Base-by-base conservation (phyloP, 2,329 filamentous ascomycete species). In the Alternaria postmessia region DNA sequence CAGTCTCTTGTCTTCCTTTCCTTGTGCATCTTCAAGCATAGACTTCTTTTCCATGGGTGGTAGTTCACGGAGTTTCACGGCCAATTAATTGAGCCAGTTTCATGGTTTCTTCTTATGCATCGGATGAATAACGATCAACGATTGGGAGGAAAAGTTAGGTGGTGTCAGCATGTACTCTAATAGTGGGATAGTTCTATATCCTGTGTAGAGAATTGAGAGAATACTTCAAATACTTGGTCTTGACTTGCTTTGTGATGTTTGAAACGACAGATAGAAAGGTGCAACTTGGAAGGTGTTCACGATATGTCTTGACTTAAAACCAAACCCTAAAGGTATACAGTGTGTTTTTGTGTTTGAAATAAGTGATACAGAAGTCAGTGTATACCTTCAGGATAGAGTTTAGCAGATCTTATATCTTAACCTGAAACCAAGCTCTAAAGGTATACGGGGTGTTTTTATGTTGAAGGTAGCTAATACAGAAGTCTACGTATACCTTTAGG, bases 71-170 rank as follows among this genome's bases (percentile, higher is more conserved):
- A 73, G 74, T 49, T 78, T 77, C 28, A 56, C 59, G 67, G 75
- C 72, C 66, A 66, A 68, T 11, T 30, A 30, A 49, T 66, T 66
- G 63, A 70, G 69, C 68, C 69, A 57, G 65, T 71, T 73, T 68
- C 63, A 65, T 32, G 64, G 68, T 67, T 61, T 64, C 67, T 63
- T 63, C 66, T 67, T 43, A 66, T 76, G 76, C 74, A 77, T 78
- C 65, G 71, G 70, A 77, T 65, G 75, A 77, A 60, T 76, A 66
- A 78, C 63, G 75, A 76, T 74, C 61, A 66, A 78, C 61, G 74
- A 76, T 67, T 72, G 71, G 70, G 55, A 67, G 66, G 63, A 75
- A 77, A 77, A 76, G 70, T 77, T 73, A 57, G 63, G 69, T 62
- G 61, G 53, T 30, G 58, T 61, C 65, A 70, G 64, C 69, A 74